phyloP scores from a whole-genome alignment of 352 stramenopile genomes.

The Phytopythium kandeliae region DNA sequence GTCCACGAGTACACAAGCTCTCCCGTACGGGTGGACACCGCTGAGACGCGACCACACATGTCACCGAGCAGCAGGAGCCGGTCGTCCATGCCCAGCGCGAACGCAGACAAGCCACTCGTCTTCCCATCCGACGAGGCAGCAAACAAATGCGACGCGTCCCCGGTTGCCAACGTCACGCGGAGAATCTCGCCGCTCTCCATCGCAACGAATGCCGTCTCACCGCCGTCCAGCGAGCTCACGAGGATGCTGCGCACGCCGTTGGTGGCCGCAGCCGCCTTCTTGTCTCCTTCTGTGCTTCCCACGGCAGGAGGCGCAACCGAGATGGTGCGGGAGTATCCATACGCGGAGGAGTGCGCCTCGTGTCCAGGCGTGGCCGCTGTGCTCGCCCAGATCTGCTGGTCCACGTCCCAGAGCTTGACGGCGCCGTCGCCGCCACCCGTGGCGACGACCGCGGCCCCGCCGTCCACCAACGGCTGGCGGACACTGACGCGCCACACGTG shows the following conservation, averaged over 20 bases:
- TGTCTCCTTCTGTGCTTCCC: constrained; percentile 6
- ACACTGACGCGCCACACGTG: constrained; percentile 77
- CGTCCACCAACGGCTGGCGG: constrained; percentile 19
- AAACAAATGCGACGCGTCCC: constrained; percentile 29
- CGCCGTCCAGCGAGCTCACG: constrained; percentile 19
- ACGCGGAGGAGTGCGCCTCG: neutral
- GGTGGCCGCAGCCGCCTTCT: constrained; percentile 19
- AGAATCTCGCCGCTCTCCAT: constrained; percentile 62
- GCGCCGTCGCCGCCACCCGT: constrained; percentile 75
- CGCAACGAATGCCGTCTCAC: constrained; percentile 41
- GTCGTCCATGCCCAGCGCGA: constrained; percentile 24
- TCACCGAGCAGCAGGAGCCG: constrained; percentile 52
- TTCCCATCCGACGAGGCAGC: constrained; percentile 8
- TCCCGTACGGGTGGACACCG: constrained; percentile 38
- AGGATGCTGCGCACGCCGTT: constrained; percentile 48
- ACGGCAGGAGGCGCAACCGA: neutral
- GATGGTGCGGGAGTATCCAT: constrained; percentile 5
- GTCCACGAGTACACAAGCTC: constrained; percentile 33
- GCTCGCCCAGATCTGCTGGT: constrained; percentile 47
- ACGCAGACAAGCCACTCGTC: constrained; percentile 32
- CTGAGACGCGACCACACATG: constrained; percentile 31
- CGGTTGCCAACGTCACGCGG: constrained; percentile 26
- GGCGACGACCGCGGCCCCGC: constrained; percentile 35
- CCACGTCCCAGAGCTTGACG: constrained; percentile 75
- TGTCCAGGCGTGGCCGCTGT: constrained; percentile 5